Evolutionary conservation across 495 filamentous ascomycete species (phyloP).

Genomic region (Elasticomyces elasticus): DNA sequence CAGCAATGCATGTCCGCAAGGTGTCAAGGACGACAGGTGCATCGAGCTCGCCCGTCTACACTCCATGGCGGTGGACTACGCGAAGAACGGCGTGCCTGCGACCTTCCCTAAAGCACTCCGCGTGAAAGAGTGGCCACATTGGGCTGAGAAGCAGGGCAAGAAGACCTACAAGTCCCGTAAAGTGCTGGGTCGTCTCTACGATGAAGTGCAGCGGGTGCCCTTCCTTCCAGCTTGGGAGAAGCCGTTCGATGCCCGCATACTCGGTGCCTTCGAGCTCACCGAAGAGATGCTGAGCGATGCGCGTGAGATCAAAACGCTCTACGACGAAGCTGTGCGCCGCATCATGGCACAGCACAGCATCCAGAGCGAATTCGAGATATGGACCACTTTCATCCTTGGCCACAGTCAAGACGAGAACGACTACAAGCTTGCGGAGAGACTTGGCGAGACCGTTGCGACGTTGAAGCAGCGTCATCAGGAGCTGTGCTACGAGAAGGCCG

Average conservation of each 20-base stretch:
- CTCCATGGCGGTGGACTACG: constrained; percentile 85
- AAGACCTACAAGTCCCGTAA: constrained; percentile 56
- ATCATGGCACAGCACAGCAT: constrained; percentile 84
- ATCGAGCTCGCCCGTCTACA: constrained; percentile 69
- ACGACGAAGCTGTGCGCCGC: constrained; percentile 66
- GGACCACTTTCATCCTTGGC: constrained; percentile 69
- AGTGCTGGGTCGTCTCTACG: constrained; percentile 76
- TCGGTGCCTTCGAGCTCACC: constrained; percentile 49
- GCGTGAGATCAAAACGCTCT: constrained; percentile 58
- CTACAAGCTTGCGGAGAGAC: constrained; percentile 79
- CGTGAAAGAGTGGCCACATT: constrained; percentile 67
- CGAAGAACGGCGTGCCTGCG: constrained; percentile 76
- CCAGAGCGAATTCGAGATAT: constrained; percentile 82
- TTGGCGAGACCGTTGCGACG: constrained; percentile 52
- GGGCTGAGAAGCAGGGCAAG: constrained; percentile 59
- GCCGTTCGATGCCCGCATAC: constrained; percentile 68
- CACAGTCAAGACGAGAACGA: constrained; percentile 56
- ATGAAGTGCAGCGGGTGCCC: constrained; percentile 54
- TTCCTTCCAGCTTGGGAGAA: constrained; percentile 60
- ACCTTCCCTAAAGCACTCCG: constrained; percentile 51
- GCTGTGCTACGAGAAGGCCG: constrained; percentile 50
- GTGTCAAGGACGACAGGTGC: constrained; percentile 61
- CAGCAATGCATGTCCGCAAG: constrained; percentile 34
- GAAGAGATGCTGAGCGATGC: constrained; percentile 47
- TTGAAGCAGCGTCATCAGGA: constrained; percentile 59